These are phyloP conservation scores for Pichia sp. DNA, from an alignment of 1,139 yeast genomes.

Conservation along the genomic window DNA sequence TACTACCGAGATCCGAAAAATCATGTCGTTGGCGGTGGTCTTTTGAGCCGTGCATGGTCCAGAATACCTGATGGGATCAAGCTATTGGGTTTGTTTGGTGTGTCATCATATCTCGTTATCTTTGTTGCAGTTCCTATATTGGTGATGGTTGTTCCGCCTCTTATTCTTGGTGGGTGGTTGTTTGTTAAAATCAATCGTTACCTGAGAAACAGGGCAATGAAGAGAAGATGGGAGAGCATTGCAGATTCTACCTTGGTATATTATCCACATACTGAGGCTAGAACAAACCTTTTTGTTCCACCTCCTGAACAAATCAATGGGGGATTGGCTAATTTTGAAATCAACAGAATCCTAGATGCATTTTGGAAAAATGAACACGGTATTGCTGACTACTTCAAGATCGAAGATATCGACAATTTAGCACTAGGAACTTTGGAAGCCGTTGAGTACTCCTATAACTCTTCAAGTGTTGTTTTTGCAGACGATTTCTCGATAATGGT, in stretches of 20 bases:
- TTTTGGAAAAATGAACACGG: conserved; percentile 28
- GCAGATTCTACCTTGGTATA: conserved; percentile 19
- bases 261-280: conserved; percentile 12
- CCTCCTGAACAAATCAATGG: conserved; percentile 23
- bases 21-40: conserved; percentile 11
- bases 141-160: conserved; percentile 30
- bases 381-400: conserved; percentile 22
- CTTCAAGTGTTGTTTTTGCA: conserved; percentile 13
- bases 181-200: conserved; percentile 17
- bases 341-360: conserved; percentile 29
- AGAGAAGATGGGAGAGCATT: conserved; percentile 18
- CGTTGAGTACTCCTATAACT: conserved; percentile 26
- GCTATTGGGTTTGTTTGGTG: conserved; percentile 22
- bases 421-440: conserved; percentile 28
- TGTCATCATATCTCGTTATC: conserved; percentile 26
- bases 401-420: conserved; percentile 19
- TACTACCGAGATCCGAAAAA: conserved; percentile 21
- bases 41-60: conserved; percentile 14
- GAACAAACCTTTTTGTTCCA: conserved; percentile 12
- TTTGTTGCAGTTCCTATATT: conserved; percentile 32
- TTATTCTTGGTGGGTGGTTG: conserved; percentile 28
- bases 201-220: conserved; percentile 17
- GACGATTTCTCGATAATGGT: conserved; percentile 16
- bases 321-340: conserved; percentile 24
- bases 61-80: conserved; percentile 28